A percentile compares a stretch with the other conserved stretches of the same genome.
These are phyloP conservation scores for Ogataea allantospora DNA, from an alignment of 805 yeast species.

Conservation along the genomic window DNA sequence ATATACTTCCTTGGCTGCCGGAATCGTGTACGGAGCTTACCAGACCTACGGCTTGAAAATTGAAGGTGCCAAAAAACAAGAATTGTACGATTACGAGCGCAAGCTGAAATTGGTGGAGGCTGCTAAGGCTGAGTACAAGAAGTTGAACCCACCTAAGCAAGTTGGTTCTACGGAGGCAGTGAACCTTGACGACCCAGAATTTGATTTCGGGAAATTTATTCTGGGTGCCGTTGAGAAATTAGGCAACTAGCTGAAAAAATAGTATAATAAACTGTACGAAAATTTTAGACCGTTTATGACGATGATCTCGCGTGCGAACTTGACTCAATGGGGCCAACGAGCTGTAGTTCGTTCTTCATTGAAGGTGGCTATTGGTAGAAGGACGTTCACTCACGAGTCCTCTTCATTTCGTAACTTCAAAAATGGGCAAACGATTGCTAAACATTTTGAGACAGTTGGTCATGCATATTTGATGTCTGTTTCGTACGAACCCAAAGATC, in stretches of 20 bases:
- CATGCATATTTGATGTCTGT: constrained; percentile 57
- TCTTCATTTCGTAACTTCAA: constrained; percentile 27
- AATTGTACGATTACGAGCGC: constrained; percentile 55
- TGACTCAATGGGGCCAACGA: not conserved
- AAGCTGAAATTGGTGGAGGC: constrained; percentile 76
- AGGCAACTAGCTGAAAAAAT: constrained; percentile 24
- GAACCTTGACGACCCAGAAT: constrained; percentile 85
- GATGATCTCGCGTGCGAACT: constrained; percentile 1
- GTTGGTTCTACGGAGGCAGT: constrained; percentile 47
- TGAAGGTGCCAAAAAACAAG: constrained; percentile 57
- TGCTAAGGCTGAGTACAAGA: constrained; percentile 88
- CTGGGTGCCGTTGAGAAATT: constrained; percentile 61
- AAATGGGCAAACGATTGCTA: constrained; percentile 30
- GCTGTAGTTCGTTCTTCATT: not conserved
- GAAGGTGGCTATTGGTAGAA: constrained; percentile 3
- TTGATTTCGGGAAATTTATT: constrained; percentile 75
- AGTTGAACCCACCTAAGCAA: constrained; percentile 47
- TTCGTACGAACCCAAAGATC: constrained; percentile 71
- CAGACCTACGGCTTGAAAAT: constrained; percentile 72
- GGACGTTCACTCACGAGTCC: constrained; percentile 25
- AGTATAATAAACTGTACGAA: constrained; percentile 9
- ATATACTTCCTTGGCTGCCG: constrained; percentile 88
- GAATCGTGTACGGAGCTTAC: constrained; percentile 83
- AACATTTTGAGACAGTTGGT: constrained; percentile 25
- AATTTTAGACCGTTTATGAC: constrained; percentile 1